Percentiles rank a stretch among this genome's conserved stretches.
Evolutionary conservation across 2,329 filamentous ascomycete species (phyloP).

Genomic region (Fusarium sp.): DNA sequence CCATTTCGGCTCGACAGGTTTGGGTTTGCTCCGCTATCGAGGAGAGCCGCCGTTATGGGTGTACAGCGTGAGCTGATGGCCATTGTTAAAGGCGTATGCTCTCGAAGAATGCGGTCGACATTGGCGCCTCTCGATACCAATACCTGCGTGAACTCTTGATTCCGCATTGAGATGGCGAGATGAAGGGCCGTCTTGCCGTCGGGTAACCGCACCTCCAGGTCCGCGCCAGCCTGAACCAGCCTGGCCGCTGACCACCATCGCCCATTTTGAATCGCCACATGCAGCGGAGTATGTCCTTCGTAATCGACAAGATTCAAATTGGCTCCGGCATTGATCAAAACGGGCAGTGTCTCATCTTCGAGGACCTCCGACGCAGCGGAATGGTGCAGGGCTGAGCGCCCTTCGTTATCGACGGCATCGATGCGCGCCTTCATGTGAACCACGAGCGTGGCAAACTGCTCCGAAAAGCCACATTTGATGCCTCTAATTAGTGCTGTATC

Average conservation of each 20-base stretch:
- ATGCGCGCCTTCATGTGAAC: slow-evolving; percentile 45
- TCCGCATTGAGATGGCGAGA: slow-evolving; percentile 47
- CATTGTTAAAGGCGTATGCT: slow-evolving; percentile 49
- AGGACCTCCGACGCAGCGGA: slow-evolving; percentile 49
- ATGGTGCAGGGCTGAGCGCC: slow-evolving; percentile 46
- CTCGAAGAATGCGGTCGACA: slow-evolving; percentile 45
- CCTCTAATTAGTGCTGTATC: slow-evolving; percentile 48
- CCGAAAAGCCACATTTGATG: slow-evolving; percentile 49
- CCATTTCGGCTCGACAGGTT: slow-evolving; percentile 47
- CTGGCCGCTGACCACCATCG: slow-evolving; percentile 45
- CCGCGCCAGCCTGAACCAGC: slow-evolving; percentile 47
- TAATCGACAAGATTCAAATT: slow-evolving; percentile 46
- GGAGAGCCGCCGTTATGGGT: slow-evolving; percentile 46
- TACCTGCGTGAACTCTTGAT: slow-evolving; percentile 48
- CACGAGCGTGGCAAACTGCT: slow-evolving; percentile 48
- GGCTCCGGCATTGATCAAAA: slow-evolving; percentile 45
- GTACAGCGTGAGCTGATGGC: slow-evolving; percentile 48
- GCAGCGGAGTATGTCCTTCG: slow-evolving; percentile 46
- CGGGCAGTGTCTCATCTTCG: slow-evolving; percentile 46
- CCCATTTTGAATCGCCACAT: slow-evolving; percentile 43
- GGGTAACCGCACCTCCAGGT: slow-evolving; percentile 45
- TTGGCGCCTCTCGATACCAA: slow-evolving; percentile 48
- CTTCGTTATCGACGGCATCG: slow-evolving; percentile 46
- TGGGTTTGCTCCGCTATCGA: slow-evolving; percentile 47
- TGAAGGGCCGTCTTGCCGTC: slow-evolving; percentile 50